A percentile compares a stretch with the other conserved stretches of the same genome.
Conservation (phyloP, 345 rosid species). For the thale cress (Arabidopsis thaliana) region TAIR10.1 NC_003076.8:3708501-3709000, state of each 20-base stretch:
- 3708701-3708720: conserved; percentile 65
- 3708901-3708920: conserved; percentile 53
- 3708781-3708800: conserved; percentile 70
- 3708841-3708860: conserved; percentile 67
- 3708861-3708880: conserved; percentile 54
- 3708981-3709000: conserved; percentile 84
- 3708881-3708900: conserved; percentile 23
- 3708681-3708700: conserved; percentile 52
- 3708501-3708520: conserved; percentile 78
- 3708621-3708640: conserved; percentile 80
- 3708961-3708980: conserved; percentile 81
- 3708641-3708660: conserved; percentile 75
- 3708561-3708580: conserved; percentile 75
- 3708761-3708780: conserved; percentile 69
- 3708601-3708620: conserved; percentile 80
- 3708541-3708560: conserved; percentile 72
- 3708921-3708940: conserved; percentile 51
- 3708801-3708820: conserved; percentile 59
- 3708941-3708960: conserved; percentile 90
- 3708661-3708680: conserved; percentile 64
- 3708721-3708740: conserved; percentile 66
- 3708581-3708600: conserved; percentile 71
- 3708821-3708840: conserved; percentile 71
- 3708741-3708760: conserved; percentile 82
- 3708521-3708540: conserved; percentile 81